A percentile compares a stretch with the other conserved stretches of the same genome.
These are phyloP conservation scores for Camellia granthamiana DNA, from an alignment of 148 eudicot species.

Conservation along the genomic window DNA sequence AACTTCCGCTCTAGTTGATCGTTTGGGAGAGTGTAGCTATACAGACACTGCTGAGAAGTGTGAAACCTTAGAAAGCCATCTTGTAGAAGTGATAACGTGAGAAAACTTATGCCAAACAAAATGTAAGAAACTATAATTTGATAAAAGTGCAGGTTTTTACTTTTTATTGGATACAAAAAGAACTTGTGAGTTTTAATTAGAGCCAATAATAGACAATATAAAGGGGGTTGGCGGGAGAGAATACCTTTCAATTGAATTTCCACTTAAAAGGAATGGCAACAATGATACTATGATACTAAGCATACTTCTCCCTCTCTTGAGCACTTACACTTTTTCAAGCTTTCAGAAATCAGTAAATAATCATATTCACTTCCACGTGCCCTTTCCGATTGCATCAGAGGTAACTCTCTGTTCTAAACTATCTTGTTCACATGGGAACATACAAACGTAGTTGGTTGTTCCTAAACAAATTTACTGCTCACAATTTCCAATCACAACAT, in stretches of 20 bases:
- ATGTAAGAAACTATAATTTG: too few relatives aligned
- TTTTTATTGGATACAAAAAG: not conserved
- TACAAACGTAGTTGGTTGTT: not conserved
- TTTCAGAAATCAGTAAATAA: not conserved
- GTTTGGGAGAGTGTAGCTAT: conserved; percentile 73
- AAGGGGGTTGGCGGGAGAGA: not conserved
- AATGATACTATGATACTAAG: too few relatives aligned
- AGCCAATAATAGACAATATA: not conserved
- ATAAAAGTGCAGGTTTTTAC: not conserved
- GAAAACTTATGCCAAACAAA: not conserved
- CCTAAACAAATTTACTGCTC: not conserved
- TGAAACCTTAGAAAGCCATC: conserved; percentile 15
- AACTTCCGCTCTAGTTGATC: conserved; percentile 70
- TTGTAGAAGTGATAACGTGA: not conserved
- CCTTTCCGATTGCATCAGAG: too few relatives aligned
- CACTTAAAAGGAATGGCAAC: not conserved
- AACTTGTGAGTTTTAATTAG: not conserved
- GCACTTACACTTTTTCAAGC: not conserved
- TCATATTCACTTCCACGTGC: not conserved
- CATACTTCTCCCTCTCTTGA: not conserved
- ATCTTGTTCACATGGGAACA: not conserved
- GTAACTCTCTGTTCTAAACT: too few relatives aligned
- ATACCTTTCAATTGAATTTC: not conserved
- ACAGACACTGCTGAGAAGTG: conserved; percentile 51
- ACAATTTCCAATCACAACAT: not conserved